These are phyloP conservation scores for Cydonia oblonga DNA, from an alignment of 331 rosid genomes.

Conservation along the genomic window DNA sequence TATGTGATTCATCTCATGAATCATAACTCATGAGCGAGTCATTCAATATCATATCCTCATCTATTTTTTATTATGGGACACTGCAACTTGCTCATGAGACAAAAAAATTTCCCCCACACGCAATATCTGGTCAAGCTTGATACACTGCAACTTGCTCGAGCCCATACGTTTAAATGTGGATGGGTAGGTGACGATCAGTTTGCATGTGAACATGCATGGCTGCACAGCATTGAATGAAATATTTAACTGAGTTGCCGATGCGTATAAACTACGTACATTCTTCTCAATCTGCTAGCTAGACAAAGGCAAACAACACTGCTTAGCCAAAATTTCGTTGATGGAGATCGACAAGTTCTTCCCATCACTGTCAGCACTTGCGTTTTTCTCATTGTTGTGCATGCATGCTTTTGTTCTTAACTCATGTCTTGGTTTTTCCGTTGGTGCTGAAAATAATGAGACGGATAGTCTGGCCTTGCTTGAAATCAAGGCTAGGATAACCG, in stretches of 20 bases:
- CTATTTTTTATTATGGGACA: too few relatives aligned
- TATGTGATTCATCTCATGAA: too few relatives aligned
- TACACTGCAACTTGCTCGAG: not conserved
- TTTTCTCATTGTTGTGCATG: not conserved
- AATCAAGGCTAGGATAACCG: too few relatives aligned
- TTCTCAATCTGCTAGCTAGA: not conserved
- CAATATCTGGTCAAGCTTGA: too few relatives aligned
- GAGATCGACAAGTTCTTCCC: not conserved
- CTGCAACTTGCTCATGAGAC: too few relatives aligned
- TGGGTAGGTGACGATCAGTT: not conserved
- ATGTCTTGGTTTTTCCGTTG: not conserved
- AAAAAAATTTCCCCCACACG: too few relatives aligned
- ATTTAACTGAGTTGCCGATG: not conserved
- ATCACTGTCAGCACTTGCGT: not conserved
- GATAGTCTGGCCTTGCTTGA: not conserved
- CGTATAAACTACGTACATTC: not conserved
- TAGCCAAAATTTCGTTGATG: not conserved
- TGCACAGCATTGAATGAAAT: not conserved
- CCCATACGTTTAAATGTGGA: not conserved
- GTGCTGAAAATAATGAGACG: not conserved
- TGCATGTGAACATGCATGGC: not conserved
- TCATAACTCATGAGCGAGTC: too few relatives aligned
- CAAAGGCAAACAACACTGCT: not conserved
- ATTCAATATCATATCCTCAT: too few relatives aligned
- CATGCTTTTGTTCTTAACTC: not conserved